Base-by-base conservation (phyloP, 345 rosid genomes). In the Lepidium didymum region DNA sequence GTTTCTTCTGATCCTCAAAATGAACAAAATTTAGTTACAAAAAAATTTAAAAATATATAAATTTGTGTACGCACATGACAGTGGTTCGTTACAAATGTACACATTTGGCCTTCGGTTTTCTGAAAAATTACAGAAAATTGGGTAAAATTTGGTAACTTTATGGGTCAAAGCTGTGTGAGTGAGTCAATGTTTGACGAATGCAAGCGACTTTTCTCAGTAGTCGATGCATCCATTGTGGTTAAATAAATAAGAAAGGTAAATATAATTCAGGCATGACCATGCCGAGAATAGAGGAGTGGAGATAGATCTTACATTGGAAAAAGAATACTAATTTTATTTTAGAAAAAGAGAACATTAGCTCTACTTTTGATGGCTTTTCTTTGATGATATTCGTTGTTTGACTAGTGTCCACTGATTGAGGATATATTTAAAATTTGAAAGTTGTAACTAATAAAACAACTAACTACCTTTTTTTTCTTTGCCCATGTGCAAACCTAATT, bases 321-420 rank as follows among this genome's bases (percentile, higher is more conserved):
- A n/a, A n/a, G n/a, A n/a, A n/a, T n/a, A n/a, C n/a, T n/a, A n/a
- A n/a, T n/a, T n/a, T n/a, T n/a, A n/a, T n/a, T n/a, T n/a, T n/a
- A n/a, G n/a, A 45, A 37, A 55, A 41, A 59, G 50, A 42, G 8
- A 5, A 47, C 56, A 69, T 59, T 7, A 63, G 51, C 50, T 40
- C 66, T 18, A 56, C 76, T 72, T 72, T 72, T 72, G 27, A 72
- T 72, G 60, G 44, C 6, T 0, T 56, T 41, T 52, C 0, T 27
- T 27, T 4, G 1, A 2, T 27, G 44, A 6, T 46, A 33, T 72
- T 46, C 44, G 43, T 56, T 29, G 76, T 64, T 64, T 64, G 65
- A 64, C 76, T 64, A 56, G 14, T 72, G 49, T 55, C 76, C 76
- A 64, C 58, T 56, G 58, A 64, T 72, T 64, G 57, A 52, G 69